Base-by-base conservation (phyloP, 148 eudicot species). In the Mesembryanthemum crystallinum region DNA sequence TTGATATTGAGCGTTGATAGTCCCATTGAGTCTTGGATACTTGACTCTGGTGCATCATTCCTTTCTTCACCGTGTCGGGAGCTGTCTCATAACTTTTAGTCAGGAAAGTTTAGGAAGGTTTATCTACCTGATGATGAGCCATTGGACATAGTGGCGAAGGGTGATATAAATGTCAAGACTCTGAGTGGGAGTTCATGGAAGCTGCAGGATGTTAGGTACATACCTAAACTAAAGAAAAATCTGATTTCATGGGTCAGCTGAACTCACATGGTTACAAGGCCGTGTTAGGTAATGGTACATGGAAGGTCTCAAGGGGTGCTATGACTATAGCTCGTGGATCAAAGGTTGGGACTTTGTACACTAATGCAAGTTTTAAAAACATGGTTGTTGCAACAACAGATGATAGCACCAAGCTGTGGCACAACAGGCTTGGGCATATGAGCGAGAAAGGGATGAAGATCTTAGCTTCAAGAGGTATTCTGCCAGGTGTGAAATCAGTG, bases 401-500 rank as follows among this genome's bases (percentile, higher is more conserved):
- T 23, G 57, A 20, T 45, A 18, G 27, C 1, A 23, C 60, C 8
- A 69, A 25, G 13, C 39, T 69, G 7, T 69, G 73, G 73, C 73
- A 49, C 29, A 51, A 29, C 27, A 28, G 59, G 15, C 73, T 69
- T 69, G 24, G 73, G 2, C 42, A 69, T 55, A 69, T 69, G 17
- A 69, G 59, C 18, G 73, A 69, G 73, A 69, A 47, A 43, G 32
- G 35, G 73, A 49, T 69, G 39, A 69, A 69, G 11, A 47, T 49
- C 6, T 8, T 69, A 43, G 39, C 59, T 51, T 27, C 23, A 1
- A 69, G 7, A 4, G 73, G 73, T 7, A 10, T 12, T 29, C 28
- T 49, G 4, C 29, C 73, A 25, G 24, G 60, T 15, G 27, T 69
- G 14, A 69, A 51, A 28, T 27, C 23, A 47, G n/a, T 28, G 8